Evolutionary conservation across 1,139 yeast genomes (phyloP).

Genomic region (Suhomyces wounanorum): DNA sequence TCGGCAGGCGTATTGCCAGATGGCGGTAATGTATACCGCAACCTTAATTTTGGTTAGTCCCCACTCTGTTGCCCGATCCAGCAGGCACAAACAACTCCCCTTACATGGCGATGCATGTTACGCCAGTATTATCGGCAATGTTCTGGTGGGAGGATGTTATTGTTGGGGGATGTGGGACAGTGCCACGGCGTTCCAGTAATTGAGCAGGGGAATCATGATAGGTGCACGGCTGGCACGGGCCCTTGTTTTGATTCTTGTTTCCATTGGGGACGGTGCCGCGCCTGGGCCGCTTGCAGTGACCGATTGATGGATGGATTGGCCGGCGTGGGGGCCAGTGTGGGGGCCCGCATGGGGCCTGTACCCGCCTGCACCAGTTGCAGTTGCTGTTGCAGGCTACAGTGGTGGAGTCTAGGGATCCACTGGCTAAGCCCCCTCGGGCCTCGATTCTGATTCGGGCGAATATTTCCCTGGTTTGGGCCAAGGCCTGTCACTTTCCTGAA

Average conservation of each 20-base stretch:
- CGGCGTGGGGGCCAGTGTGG: too few species aligned
- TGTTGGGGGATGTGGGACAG: neutral
- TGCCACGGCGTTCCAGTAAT: slow-evolving; percentile 2
- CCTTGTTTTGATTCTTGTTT: neutral
- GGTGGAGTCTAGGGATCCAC: neutral
- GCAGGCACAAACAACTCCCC: neutral
- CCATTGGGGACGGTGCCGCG: too few species aligned
- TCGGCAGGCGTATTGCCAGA: neutral
- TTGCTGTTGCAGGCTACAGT: too few species aligned
- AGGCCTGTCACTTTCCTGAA: slow-evolving; percentile 2
- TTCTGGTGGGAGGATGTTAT: neutral
- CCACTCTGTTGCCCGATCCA: neutral
- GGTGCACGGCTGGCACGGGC: neutral
- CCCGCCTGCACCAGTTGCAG: too few species aligned
- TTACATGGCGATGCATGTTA: neutral
- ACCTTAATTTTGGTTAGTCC: neutral
- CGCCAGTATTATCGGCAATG: neutral
- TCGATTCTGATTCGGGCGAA: slow-evolving; percentile 4
- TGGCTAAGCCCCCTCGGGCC: neutral
- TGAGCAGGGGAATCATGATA: neutral
- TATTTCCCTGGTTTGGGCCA: slow-evolving; percentile 1
- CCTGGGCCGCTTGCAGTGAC: too few species aligned
- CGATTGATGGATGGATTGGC: too few species aligned
- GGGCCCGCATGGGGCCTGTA: too few species aligned
- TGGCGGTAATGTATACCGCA: neutral